A percentile compares a stretch with the other conserved stretches of the same genome.
phyloP scores from a whole-genome alignment of 495 filamentous ascomycete species.

The Tuber brumale region DNA sequence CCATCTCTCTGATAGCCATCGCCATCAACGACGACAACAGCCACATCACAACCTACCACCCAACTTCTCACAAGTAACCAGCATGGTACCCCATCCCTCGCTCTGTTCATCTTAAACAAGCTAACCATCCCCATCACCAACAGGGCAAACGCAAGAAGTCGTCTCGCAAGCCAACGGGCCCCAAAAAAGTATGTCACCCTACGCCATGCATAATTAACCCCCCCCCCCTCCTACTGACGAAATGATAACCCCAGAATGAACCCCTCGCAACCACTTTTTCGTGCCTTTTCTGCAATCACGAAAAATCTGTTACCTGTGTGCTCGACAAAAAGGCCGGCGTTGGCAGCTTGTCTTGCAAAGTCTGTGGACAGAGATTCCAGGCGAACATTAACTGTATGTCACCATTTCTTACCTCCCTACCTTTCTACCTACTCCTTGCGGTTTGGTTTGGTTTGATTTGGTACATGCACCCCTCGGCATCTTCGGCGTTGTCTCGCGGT shows the following conservation, averaged over 20 bases:
- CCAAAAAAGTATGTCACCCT: slow-evolving; percentile 62
- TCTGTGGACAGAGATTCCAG: slow-evolving; percentile 89
- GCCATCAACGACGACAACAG: neutral
- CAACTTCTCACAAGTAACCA: neutral
- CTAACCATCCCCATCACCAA: slow-evolving; percentile 1
- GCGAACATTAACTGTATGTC: slow-evolving; percentile 82
- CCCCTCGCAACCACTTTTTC: slow-evolving; percentile 81
- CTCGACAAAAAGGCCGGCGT: slow-evolving; percentile 86
- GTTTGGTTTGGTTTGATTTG: neutral
- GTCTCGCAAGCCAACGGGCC: slow-evolving; percentile 70
- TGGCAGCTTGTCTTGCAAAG: slow-evolving; percentile 77
- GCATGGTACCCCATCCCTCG: neutral
- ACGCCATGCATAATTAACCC: slow-evolving; percentile 9
- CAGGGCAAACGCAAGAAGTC: slow-evolving; percentile 97
- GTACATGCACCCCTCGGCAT: neutral
- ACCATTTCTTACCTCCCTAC: slow-evolving; percentile 1
- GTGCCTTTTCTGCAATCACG: slow-evolving; percentile 98
- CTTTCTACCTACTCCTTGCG: neutral
- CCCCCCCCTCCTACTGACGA: slow-evolving; percentile 14
- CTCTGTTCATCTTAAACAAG: neutral
- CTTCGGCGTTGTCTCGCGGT: neutral
- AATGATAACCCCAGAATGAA: slow-evolving; percentile 56
- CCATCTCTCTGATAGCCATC: neutral
- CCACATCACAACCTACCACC: neutral
- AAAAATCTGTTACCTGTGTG: slow-evolving; percentile 79